A percentile compares a stretch with the other conserved stretches of the same genome.
Conservation (phyloP, 2,329 filamentous ascomycete species). For the Aureobasidium sp. region DNA sequence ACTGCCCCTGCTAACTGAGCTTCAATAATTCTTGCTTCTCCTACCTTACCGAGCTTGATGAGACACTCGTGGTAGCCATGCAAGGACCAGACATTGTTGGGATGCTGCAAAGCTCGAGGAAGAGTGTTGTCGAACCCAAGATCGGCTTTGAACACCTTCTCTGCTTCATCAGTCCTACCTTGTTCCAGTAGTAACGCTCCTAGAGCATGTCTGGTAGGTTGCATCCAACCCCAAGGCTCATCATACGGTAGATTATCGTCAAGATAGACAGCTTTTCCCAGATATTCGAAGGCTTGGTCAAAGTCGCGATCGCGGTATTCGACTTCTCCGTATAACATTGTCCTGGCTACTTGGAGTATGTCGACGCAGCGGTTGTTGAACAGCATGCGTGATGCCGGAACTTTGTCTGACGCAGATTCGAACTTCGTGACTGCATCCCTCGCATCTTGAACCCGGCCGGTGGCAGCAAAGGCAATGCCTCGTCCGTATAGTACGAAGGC, state of each 20-base stretch:
- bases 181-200: slow-evolving; percentile 75
- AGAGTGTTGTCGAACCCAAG: slow-evolving; percentile 55
- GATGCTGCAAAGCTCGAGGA: slow-evolving; percentile 71
- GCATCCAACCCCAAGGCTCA: slow-evolving; percentile 85
- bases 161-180: slow-evolving; percentile 46
- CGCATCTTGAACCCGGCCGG: slow-evolving; percentile 61
- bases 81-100: slow-evolving; percentile 79
- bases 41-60: slow-evolving; percentile 53
- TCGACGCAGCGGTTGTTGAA: slow-evolving; percentile 74
- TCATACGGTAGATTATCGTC: slow-evolving; percentile 73
- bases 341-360: slow-evolving; percentile 64
- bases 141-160: slow-evolving; percentile 42
- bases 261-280: slow-evolving; percentile 62
- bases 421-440: slow-evolving; percentile 52
- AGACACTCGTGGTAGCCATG: slow-evolving; percentile 80
- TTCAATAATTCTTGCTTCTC: slow-evolving; percentile 54
- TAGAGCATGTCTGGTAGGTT: slow-evolving; percentile 74
- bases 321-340: slow-evolving; percentile 79
- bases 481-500: slow-evolving; percentile 75
- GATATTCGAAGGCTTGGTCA: slow-evolving; percentile 62
- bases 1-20: slow-evolving; percentile 58
- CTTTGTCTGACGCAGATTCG: slow-evolving; percentile 51
- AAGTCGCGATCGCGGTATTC: slow-evolving; percentile 71
- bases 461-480: slow-evolving; percentile 71
- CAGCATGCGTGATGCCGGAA: slow-evolving; percentile 67